Percentiles rank a stretch among this genome's conserved stretches.
phyloP scores from a whole-genome alignment of 1,139 yeast species.

The Suhomyces atakaporum region DNA sequence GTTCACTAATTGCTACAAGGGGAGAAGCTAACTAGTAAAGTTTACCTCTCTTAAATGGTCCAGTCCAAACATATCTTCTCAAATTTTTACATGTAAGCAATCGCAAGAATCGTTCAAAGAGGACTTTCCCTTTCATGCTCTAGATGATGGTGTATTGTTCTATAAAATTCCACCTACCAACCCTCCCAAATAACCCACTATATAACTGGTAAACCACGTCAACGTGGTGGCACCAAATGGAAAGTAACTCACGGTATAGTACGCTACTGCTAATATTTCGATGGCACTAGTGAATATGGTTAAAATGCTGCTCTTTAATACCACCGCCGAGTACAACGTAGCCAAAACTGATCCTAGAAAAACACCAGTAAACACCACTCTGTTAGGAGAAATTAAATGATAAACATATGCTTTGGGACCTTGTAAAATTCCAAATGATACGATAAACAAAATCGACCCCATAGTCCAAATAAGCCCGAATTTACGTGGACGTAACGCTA shows the following conservation, averaged over 20 bases:
- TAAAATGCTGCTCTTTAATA: constrained; percentile 67
- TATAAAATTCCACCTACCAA: constrained; percentile 48
- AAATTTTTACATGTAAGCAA: too few relatives aligned
- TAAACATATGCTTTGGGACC: constrained; percentile 81
- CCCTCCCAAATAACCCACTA: constrained; percentile 75
- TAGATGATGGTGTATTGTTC: too few relatives aligned
- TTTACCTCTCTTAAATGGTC: too few relatives aligned
- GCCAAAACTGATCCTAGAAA: constrained; percentile 74
- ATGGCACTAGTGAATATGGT: constrained; percentile 75
- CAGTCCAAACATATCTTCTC: too few relatives aligned
- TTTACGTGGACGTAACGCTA: constrained; percentile 87
- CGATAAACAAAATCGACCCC: constrained; percentile 82
- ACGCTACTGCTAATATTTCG: constrained; percentile 81
- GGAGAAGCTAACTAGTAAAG: too few relatives aligned
- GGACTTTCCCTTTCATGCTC: too few relatives aligned
- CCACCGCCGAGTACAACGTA: constrained; percentile 59
- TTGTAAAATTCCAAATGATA: constrained; percentile 88
- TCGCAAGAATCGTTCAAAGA: too few relatives aligned
- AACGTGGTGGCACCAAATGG: constrained; percentile 93
- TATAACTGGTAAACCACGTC: constrained; percentile 76
- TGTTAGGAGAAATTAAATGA: constrained; percentile 73
- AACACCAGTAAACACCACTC: constrained; percentile 77
- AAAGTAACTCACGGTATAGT: constrained; percentile 89
- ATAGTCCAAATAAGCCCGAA: constrained; percentile 90
- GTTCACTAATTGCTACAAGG: too few relatives aligned